Evolutionary conservation across 2,329 filamentous ascomycete species (phyloP).

Genomic region (Lachnellula subtilissima): DNA sequence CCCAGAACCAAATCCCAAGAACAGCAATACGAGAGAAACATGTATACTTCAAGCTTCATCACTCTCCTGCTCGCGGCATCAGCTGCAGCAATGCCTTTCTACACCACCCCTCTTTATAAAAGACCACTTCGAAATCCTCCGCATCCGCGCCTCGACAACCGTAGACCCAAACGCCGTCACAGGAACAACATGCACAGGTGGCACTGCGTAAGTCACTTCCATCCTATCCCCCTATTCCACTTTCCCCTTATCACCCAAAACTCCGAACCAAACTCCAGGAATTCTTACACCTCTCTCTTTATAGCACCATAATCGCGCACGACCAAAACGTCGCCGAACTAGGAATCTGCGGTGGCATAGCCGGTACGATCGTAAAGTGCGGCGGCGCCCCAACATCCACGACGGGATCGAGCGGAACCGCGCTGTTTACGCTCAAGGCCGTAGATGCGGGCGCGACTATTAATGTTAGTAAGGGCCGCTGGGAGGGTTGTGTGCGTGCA

Average conservation of each 20-base stretch:
- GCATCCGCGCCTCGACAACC: conserved; percentile 21
- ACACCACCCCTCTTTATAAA: conserved; percentile 3
- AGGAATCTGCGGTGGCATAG: conserved; percentile 46
- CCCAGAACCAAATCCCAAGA: neutral
- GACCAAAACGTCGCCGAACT: conserved; percentile 46
- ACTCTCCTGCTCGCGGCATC: conserved; percentile 7
- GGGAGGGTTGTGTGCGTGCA: conserved; percentile 51
- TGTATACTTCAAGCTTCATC: conserved; percentile 17
- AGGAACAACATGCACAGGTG: conserved; percentile 31
- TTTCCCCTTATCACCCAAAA: neutral
- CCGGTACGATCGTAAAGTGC: conserved; percentile 43
- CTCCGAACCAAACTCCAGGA: neutral
- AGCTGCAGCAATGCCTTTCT: conserved; percentile 1
- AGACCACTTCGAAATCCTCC: conserved; percentile 24
- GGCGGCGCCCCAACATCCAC: conserved; percentile 41
- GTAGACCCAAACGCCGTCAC: conserved; percentile 31
- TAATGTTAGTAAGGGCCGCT: conserved; percentile 47
- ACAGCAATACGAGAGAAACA: conserved; percentile 1
- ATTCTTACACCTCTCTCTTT: neutral
- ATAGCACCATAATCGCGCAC: conserved; percentile 31
- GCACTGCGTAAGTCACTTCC: conserved; percentile 19
- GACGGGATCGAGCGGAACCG: conserved; percentile 42
- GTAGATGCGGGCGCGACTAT: conserved; percentile 42
- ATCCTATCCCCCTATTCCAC: neutral
- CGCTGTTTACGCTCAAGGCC: conserved; percentile 43